Conservation (phyloP, 1,284 basidiomycete genomes). For the Sanghuangporus baumii region DNA sequence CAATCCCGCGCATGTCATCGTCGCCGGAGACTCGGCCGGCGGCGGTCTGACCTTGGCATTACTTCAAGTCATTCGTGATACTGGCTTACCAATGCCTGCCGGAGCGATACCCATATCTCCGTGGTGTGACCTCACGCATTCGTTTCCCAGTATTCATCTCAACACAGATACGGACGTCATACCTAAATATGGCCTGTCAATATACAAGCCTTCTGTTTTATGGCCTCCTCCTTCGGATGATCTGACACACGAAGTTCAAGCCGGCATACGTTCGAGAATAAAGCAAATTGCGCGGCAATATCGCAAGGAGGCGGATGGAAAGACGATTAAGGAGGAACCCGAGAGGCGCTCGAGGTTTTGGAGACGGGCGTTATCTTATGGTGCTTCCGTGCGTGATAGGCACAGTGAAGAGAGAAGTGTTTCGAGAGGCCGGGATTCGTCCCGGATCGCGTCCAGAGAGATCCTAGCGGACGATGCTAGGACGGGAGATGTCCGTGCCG, state of each 20-base stretch:
- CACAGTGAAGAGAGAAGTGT: background rate
- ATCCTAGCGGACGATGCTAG: slow-evolving; percentile 7
- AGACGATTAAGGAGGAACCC: background rate
- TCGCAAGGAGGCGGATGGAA: background rate
- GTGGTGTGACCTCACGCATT: slow-evolving; percentile 93
- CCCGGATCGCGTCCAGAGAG: background rate
- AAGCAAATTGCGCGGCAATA: slow-evolving; percentile 22
- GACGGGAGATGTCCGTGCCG: slow-evolving; percentile 13
- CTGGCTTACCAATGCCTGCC: slow-evolving; percentile 76
- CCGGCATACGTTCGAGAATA: slow-evolving; percentile 55
- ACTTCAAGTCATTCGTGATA: slow-evolving; percentile 89
- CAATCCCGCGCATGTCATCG: slow-evolving; percentile 75
- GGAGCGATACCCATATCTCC: slow-evolving; percentile 84
- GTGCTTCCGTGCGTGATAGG: background rate
- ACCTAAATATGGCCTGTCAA: slow-evolving; percentile 57
- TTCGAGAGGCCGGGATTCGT: background rate
- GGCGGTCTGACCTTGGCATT: slow-evolving; percentile 84
- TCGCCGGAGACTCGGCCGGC: slow-evolving; percentile 93
- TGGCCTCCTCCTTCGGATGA: slow-evolving; percentile 90
- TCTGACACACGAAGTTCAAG: slow-evolving; percentile 57
- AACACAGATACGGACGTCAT: slow-evolving; percentile 88
- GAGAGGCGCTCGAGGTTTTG: slow-evolving; percentile 2
- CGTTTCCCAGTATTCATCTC: slow-evolving; percentile 82
- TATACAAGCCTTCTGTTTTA: slow-evolving; percentile 81
- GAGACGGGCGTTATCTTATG: background rate